Evolutionary conservation across 2,329 filamentous ascomycete species (phyloP).

Genomic region (Trichoderma asperellum): DNA sequence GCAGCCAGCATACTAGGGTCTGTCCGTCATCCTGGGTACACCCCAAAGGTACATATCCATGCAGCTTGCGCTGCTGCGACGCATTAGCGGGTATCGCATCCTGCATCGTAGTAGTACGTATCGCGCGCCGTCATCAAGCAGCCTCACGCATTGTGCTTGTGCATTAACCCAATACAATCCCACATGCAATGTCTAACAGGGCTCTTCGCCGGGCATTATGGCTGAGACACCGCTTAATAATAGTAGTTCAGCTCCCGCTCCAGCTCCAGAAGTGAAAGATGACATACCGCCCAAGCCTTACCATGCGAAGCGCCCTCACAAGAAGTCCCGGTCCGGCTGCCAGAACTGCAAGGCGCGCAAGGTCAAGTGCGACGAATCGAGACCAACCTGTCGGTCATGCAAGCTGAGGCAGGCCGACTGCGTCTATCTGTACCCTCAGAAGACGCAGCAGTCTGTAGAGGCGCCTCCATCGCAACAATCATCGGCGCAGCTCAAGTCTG

Average conservation of each 20-base stretch:
- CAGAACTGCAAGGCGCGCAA: conserved; percentile 59
- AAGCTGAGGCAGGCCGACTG: conserved; percentile 53
- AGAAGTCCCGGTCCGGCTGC: conserved; percentile 58
- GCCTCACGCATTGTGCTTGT: background rate
- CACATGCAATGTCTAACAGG: conserved; percentile 13
- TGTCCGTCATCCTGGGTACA: background rate
- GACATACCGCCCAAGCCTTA: conserved; percentile 35
- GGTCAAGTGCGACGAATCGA: conserved; percentile 59
- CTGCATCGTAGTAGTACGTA: too few species aligned
- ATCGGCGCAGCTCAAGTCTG: background rate
- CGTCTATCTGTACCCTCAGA: conserved; percentile 44
- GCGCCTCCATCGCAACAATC: conserved; percentile 11
- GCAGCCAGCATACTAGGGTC: background rate
- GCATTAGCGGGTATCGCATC: background rate
- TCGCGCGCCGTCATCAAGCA: background rate
- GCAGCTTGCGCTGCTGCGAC: background rate
- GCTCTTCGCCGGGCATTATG: conserved; percentile 13
- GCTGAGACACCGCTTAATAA: conserved; percentile 13
- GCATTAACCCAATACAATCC: background rate
- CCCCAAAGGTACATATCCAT: background rate
- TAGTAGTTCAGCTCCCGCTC: background rate
- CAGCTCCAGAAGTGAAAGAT: conserved; percentile 3
- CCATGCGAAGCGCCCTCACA: conserved; percentile 56
- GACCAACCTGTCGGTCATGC: conserved; percentile 55
- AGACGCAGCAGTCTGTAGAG: background rate